phyloP scores from a whole-genome alignment of 768 basidiomycete genomes.

The Imleria badia region DNA sequence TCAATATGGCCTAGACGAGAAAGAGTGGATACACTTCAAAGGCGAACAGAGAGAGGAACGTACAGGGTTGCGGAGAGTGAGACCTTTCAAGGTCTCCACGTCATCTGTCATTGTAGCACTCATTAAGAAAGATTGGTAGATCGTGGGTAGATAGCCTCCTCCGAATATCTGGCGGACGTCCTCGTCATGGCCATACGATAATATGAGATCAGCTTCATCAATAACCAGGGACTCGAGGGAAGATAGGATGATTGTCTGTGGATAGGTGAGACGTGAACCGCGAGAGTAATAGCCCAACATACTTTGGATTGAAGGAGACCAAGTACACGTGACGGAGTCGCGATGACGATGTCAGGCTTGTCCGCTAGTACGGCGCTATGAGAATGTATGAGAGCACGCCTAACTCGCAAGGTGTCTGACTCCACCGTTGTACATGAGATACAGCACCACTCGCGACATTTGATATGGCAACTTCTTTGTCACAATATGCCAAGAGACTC shows the following conservation, averaged over 20 bases:
- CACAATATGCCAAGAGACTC: conserved; percentile 72
- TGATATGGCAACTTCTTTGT: conserved; percentile 63
- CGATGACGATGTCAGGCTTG: conserved; percentile 75
- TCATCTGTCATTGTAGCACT: conserved; percentile 98
- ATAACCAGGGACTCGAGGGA: conserved; percentile 86
- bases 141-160: conserved; percentile 71
- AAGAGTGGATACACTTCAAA: neutral
- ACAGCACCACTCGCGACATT: conserved; percentile 78
- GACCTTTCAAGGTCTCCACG: conserved; percentile 86
- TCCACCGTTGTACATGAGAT: conserved; percentile 71
- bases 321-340: conserved; percentile 73
- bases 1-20: conserved; percentile 69
- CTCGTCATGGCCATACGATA: conserved; percentile 96
- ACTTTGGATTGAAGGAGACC: conserved; percentile 71
- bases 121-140: conserved; percentile 93
- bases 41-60: conserved; percentile 26
- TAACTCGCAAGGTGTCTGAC: neutral
- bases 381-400: neutral
- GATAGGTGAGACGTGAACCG: neutral
- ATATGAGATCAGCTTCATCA: conserved; percentile 95
- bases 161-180: conserved; percentile 73
- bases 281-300: conserved; percentile 6
- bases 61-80: conserved; percentile 85
- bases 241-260: conserved; percentile 60
- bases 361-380: conserved; percentile 58